A percentile compares a stretch with the other conserved stretches of the same genome.
Evolutionary conservation across 495 filamentous ascomycete species (phyloP).

Genomic region (Podospora tetraspora): DNA sequence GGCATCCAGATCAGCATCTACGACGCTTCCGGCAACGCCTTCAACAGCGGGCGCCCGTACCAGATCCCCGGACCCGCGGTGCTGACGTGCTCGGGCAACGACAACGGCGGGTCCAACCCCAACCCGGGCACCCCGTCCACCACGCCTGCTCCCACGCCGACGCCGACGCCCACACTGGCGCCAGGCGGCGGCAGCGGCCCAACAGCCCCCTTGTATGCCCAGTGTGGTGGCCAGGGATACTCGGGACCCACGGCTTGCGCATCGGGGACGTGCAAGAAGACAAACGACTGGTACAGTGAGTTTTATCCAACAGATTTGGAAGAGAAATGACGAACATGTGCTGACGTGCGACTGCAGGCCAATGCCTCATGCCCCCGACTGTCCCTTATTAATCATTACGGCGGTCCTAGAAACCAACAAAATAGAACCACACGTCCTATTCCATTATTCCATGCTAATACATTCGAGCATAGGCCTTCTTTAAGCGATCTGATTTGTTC

Average conservation of each 20-base stretch:
- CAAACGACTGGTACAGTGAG: slow-evolving; percentile 27
- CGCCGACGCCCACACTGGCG: background rate
- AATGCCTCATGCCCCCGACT: background rate
- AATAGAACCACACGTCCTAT: too few relatives aligned
- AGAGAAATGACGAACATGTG: background rate
- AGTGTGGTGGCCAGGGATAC: slow-evolving; percentile 28
- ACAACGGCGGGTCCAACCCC: slow-evolving; percentile 16
- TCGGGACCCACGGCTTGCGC: slow-evolving; percentile 23
- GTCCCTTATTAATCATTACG: too few relatives aligned
- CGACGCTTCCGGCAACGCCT: slow-evolving; percentile 29
- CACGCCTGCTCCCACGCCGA: slow-evolving; percentile 4
- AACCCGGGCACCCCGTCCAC: background rate
- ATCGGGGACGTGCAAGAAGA: slow-evolving; percentile 23
- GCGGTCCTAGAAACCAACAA: too few relatives aligned
- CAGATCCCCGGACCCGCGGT: slow-evolving; percentile 37
- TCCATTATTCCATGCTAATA: too few relatives aligned
- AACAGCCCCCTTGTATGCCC: slow-evolving; percentile 21
- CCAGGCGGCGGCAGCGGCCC: slow-evolving; percentile 5
- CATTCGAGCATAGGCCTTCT: too few relatives aligned
- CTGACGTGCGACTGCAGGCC: background rate
- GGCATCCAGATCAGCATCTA: slow-evolving; percentile 44
- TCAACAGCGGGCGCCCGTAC: slow-evolving; percentile 37
- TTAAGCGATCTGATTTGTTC: too few relatives aligned
- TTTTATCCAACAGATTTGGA: background rate
- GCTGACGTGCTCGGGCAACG: slow-evolving; percentile 27